A percentile compares a stretch with the other conserved stretches of the same genome.
Evolutionary conservation across 2,329 filamentous ascomycete species (phyloP).

Genomic region (Xylariales sp.): DNA sequence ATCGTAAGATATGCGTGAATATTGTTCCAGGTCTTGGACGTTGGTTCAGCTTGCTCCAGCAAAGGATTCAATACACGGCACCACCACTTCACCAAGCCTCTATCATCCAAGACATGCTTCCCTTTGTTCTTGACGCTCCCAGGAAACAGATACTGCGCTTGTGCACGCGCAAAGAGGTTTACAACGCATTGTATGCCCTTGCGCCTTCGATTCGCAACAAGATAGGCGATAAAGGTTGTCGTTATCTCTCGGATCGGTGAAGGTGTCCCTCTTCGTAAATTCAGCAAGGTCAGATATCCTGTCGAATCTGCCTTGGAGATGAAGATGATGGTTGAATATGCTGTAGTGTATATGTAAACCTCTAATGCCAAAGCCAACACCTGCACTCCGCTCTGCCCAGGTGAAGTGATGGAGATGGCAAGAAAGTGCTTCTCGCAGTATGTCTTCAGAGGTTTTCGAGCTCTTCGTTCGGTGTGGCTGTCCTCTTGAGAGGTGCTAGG

Average conservation of each 20-base stretch:
- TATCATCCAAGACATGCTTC: conserved; percentile 91
- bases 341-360: conserved; percentile 80
- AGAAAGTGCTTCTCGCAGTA: conserved; percentile 82
- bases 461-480: conserved; percentile 54
- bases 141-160: conserved; percentile 92
- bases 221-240: conserved; percentile 69
- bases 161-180: conserved; percentile 87
- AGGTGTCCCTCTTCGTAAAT: conserved; percentile 55
- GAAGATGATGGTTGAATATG: conserved; percentile 79
- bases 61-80: conserved; percentile 80
- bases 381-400: conserved; percentile 29
- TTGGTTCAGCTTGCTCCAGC: conserved; percentile 42
- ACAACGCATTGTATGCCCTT: conserved; percentile 67
- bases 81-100: conserved; percentile 93
- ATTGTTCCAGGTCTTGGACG: conserved; percentile 32
- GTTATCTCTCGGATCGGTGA: conserved; percentile 74
- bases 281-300: conserved; percentile 70
- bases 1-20: conserved; percentile 81
- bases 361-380: conserved; percentile 82
- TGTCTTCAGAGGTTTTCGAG: conserved; percentile 43
- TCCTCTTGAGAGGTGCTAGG: conserved; percentile 6
- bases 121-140: conserved; percentile 78
- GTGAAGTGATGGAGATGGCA: conserved; percentile 41
- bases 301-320: conserved; percentile 97
- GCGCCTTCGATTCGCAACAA: conserved; percentile 64